phyloP scores from a whole-genome alignment of 2,329 filamentous ascomycete species.

The Paecilomyces dactylethromorphus region DNA sequence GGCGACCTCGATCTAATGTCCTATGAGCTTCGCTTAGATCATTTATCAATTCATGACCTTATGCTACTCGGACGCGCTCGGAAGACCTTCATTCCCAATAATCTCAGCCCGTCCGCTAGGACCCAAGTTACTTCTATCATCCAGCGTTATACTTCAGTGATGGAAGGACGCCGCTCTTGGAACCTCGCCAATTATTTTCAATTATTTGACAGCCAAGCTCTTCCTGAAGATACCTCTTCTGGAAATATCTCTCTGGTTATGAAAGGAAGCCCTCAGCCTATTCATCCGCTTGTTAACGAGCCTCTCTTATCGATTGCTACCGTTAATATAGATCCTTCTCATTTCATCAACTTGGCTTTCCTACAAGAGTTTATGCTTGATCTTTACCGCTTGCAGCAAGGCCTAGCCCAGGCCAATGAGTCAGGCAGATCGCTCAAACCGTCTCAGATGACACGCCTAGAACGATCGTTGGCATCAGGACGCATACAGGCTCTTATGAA shows the following conservation, averaged over 20 bases:
- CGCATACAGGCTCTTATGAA: slow-evolving; percentile 35
- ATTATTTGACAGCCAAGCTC: neutral
- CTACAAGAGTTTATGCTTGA: slow-evolving; percentile 32
- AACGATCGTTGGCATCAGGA: slow-evolving; percentile 34
- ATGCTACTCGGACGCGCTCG: slow-evolving; percentile 24
- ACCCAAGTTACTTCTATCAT: slow-evolving; percentile 14
- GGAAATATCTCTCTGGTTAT: neutral
- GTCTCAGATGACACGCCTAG: slow-evolving; percentile 35
- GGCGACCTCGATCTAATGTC: slow-evolving; percentile 10
- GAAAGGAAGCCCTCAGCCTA: slow-evolving; percentile 11
- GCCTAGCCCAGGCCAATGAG: slow-evolving; percentile 23
- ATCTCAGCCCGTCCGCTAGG: slow-evolving; percentile 4
- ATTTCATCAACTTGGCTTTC: slow-evolving; percentile 22
- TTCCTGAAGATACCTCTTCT: neutral
- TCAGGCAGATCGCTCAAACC: slow-evolving; percentile 29
- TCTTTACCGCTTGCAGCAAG: slow-evolving; percentile 27
- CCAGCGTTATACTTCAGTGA: slow-evolving; percentile 23
- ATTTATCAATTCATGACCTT: slow-evolving; percentile 29
- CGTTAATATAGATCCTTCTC: slow-evolving; percentile 13
- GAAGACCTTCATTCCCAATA: slow-evolving; percentile 13
- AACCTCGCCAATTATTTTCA: slow-evolving; percentile 16
- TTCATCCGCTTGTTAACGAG: slow-evolving; percentile 36
- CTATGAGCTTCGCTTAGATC: slow-evolving; percentile 29
- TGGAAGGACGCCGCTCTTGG: slow-evolving; percentile 24
- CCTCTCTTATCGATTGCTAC: slow-evolving; percentile 24